Evolutionary conservation across 176 grass and related monocot species (phyloP).

Genomic region (Puya raimondii): DNA sequence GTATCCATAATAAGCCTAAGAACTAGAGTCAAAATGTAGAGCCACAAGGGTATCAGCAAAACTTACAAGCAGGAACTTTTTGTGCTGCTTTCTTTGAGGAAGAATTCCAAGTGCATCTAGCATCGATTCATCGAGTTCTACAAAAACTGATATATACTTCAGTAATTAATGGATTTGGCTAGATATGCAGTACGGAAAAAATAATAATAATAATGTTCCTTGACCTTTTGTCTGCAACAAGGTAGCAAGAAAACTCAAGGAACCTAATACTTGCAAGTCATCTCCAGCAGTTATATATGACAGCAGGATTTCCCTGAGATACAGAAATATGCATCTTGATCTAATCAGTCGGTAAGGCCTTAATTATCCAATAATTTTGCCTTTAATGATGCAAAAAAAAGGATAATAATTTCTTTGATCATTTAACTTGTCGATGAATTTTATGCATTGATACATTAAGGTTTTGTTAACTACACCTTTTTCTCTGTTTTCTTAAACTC

Average conservation of each 20-base stretch:
- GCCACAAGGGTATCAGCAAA: not conserved
- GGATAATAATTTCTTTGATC: too few relatives aligned
- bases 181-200: not conserved
- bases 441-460: too few relatives aligned
- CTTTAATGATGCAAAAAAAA: too few relatives aligned
- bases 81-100: conserved; percentile 98
- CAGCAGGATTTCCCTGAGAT: conserved; percentile 81
- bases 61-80: conserved; percentile 91
- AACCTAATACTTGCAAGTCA: conserved; percentile 80
- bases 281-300: conserved; percentile 59
- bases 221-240: conserved; percentile 97
- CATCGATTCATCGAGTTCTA: conserved; percentile 97
- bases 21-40: not conserved
- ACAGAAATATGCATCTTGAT: not conserved
- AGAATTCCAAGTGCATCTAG: conserved; percentile 98
- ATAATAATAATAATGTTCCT: conserved; percentile 7
- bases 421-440: too few relatives aligned
- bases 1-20: not conserved
- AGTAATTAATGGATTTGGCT: conserved; percentile 18
- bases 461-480: too few relatives aligned
- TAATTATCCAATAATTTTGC: too few relatives aligned
- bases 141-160: conserved; percentile 12
- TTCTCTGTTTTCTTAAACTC: too few relatives aligned
- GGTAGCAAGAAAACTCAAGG: conserved; percentile 82
- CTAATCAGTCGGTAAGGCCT: not conserved